These are phyloP conservation scores for Ambispora gerdemannii DNA, from an alignment of 192 early-diverging fungal genomes.

Conservation along the genomic window DNA sequence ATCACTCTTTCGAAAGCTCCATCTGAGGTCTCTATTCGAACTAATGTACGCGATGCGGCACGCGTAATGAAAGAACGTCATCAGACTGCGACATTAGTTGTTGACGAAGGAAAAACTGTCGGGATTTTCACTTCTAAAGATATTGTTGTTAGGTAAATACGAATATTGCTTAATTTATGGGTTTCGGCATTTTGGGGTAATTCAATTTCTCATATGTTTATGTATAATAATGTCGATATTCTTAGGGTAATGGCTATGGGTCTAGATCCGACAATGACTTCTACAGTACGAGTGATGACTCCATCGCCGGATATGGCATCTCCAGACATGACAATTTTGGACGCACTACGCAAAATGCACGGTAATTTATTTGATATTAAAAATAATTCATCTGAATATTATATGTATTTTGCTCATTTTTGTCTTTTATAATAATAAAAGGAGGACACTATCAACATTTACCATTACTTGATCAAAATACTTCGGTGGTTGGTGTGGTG, in stretches of 20 bases:
- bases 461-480: conserved; percentile 64
- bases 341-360: conserved; percentile 78
- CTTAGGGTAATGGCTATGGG: conserved; percentile 73
- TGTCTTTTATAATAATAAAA: neutral
- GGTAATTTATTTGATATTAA: conserved; percentile 42
- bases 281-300: conserved; percentile 95
- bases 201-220: neutral
- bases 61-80: conserved; percentile 68
- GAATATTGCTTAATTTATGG: neutral
- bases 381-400: neutral
- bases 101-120: conserved; percentile 59
- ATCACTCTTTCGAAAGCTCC: conserved; percentile 60
- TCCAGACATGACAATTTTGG: conserved; percentile 65
- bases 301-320: conserved; percentile 74
- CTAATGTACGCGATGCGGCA: conserved; percentile 69
- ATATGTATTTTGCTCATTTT: neutral
- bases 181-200: neutral
- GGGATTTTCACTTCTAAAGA: conserved; percentile 75
- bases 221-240: neutral
- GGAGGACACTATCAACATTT: conserved; percentile 73
- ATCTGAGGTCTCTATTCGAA: conserved; percentile 59
- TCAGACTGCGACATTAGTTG: conserved; percentile 69
- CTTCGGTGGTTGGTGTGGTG: conserved; percentile 68
- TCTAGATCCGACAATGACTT: conserved; percentile 79
- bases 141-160: conserved; percentile 56